Evolutionary conservation across 2,329 filamentous ascomycete species (phyloP), one percentile per base, ranked within the genome.

Genomic region (Diaporthe vaccinii): DNA sequence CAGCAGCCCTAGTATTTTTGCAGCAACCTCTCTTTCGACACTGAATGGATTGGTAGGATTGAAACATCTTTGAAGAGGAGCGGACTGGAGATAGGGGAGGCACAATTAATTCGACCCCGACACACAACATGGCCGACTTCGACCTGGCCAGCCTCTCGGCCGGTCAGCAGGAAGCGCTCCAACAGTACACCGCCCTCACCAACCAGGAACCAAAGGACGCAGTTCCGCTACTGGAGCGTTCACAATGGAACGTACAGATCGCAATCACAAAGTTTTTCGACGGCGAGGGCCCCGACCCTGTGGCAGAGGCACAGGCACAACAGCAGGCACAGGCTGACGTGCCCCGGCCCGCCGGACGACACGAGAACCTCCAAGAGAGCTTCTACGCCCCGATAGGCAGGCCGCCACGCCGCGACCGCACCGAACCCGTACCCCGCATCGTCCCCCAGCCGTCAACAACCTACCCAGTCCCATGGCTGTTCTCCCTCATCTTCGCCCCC

Each of bases 161-260:
- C 77, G 90, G 90, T 78, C 95, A 98, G 86, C 95, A 95, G 83
- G 90, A 93, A 70, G 93, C 95, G 62, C 90, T 99, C 36, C 93
- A 98, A 80, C 96, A 98, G 81, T 98, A 95, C 84, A 95, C 93
- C 22, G 90, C 94, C 70, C 93, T 99, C 69, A 98, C 97, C 36
- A 92, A 96, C 79, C 95, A 98, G 84, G 93, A 95, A 31, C 84
- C 91, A 59, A 89, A 91, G 58, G 92, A 94, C 75, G 95, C 97
- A 2, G 88, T 98, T 67, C 91, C 94, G 1, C 84, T 99, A 6
- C 88, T 99, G 2, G 91, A 93, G 79, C 89, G 95, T 77, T 98
- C 95, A 74, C 93, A 98, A 87, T 99, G 97, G 97, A 99, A 98
- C 82, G 94, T 98, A 0, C 94, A 98, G 93, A 98, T 98, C 80